Evolutionary conservation across 169 alveolate genomes (phyloP).

Genomic region (Plasmodium sp.): DNA sequence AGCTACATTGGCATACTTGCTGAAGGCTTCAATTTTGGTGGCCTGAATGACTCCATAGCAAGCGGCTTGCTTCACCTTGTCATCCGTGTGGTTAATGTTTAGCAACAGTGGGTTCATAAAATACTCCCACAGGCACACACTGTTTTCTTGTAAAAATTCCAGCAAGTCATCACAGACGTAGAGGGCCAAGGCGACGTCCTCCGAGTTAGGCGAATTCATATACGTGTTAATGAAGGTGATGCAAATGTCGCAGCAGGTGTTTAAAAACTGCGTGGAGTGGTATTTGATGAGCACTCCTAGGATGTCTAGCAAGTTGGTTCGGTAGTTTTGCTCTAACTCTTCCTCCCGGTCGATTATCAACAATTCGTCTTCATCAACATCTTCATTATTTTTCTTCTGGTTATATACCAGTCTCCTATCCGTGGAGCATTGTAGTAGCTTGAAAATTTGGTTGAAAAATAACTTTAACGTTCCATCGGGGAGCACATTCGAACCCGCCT

Average conservation of each 20-base stretch:
- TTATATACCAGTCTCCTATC: constrained; percentile 76
- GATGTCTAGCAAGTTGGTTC: constrained; percentile 85
- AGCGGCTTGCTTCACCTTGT: constrained; percentile 87
- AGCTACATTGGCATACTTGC: constrained; percentile 81
- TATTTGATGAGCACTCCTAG: constrained; percentile 84
- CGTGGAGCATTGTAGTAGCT: constrained; percentile 50
- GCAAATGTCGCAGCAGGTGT: constrained; percentile 81
- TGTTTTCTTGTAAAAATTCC: constrained; percentile 81
- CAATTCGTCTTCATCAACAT: constrained; percentile 86
- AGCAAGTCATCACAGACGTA: constrained; percentile 89
- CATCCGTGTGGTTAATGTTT: constrained; percentile 80
- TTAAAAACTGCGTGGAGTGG: constrained; percentile 86
- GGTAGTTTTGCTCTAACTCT: constrained; percentile 84
- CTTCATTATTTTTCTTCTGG: constrained; percentile 78
- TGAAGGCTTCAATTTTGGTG: constrained; percentile 80
- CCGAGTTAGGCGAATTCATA: constrained; percentile 77
- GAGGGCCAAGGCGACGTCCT: constrained; percentile 85
- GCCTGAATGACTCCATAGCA: constrained; percentile 87
- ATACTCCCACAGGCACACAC: constrained; percentile 82
- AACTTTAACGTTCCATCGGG: constrained; percentile 59
- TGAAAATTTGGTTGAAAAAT: constrained; percentile 53
- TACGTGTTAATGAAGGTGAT: constrained; percentile 75
- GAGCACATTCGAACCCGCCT: constrained; percentile 86
- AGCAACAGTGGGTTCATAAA: constrained; percentile 78
- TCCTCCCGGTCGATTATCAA: constrained; percentile 82